A percentile compares a stretch with the other conserved stretches of the same genome.
Evolutionary conservation across 805 yeast genomes (phyloP).

Genomic region (Hanseniaspora occidentalis): DNA sequence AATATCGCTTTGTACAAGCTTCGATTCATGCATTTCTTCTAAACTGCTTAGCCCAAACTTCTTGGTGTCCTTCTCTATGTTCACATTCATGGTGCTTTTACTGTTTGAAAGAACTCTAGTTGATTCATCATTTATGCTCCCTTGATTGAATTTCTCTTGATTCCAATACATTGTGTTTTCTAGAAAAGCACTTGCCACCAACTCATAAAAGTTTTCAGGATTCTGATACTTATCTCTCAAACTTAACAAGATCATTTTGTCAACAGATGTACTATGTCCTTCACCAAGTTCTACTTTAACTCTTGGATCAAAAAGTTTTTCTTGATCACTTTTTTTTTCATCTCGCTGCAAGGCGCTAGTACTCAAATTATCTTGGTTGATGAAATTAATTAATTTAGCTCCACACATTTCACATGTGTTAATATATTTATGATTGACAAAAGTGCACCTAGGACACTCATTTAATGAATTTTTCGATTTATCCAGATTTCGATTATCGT

Average conservation of each 20-base stretch:
- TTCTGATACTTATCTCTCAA: not conserved
- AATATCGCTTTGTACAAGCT: conserved; percentile 43
- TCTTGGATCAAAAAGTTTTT: conserved; percentile 22
- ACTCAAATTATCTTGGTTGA: conserved; percentile 16
- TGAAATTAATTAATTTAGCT: conserved; percentile 27
- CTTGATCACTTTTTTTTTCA: conserved; percentile 11
- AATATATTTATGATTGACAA: conserved; percentile 71
- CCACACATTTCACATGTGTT: conserved; percentile 83
- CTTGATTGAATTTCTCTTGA: conserved; percentile 7
- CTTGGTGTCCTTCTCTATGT: conserved; percentile 27
- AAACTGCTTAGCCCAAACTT: conserved; percentile 61
- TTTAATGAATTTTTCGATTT: conserved; percentile 11
- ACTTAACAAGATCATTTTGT: not conserved
- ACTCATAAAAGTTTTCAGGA: not conserved
- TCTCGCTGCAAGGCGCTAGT: no score
- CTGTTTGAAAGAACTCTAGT: no score
- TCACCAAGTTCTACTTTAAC: conserved; percentile 21
- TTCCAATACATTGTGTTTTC: not conserved
- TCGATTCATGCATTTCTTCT: conserved; percentile 41
- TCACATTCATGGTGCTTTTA: conserved; percentile 10
- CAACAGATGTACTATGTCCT: conserved; percentile 15
- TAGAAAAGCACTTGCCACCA: not conserved
- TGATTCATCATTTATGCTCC: conserved; percentile 2
- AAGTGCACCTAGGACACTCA: conserved; percentile 54
- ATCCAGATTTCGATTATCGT: no score